Evolutionary conservation across 1,139 yeast species (phyloP).

Genomic region (Saccharomyces hybrid): DNA sequence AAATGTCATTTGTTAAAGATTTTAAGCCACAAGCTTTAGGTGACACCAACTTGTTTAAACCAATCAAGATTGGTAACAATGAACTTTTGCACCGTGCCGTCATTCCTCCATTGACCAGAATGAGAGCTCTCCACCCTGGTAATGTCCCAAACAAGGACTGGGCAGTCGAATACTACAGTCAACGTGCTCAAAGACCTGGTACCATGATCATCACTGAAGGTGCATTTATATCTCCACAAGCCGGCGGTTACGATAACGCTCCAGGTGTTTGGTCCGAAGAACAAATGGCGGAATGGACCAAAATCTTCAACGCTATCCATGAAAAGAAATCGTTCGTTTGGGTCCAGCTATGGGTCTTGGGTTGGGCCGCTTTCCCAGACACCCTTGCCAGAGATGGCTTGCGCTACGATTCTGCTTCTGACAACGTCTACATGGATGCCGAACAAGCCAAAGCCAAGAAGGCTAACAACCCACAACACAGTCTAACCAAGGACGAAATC

Average conservation of each 20-base stretch:
- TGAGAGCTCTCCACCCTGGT: slow-evolving; percentile 35
- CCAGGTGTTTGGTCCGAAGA: slow-evolving; percentile 49
- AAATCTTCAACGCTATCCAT: slow-evolving; percentile 45
- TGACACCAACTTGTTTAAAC: slow-evolving; percentile 41
- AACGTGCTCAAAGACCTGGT: slow-evolving; percentile 34
- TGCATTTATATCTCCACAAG: slow-evolving; percentile 30
- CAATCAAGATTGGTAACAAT: slow-evolving; percentile 41
- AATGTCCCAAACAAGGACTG: slow-evolving; percentile 30
- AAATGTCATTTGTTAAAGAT: slow-evolving; percentile 27
- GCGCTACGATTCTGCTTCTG: slow-evolving; percentile 34
- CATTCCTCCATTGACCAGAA: slow-evolving; percentile 48
- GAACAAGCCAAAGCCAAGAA: slow-evolving; percentile 30
- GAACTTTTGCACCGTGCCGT: slow-evolving; percentile 38
- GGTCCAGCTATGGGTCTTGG: slow-evolving; percentile 55
- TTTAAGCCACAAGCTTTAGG: slow-evolving; percentile 26
- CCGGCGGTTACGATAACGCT: slow-evolving; percentile 38
- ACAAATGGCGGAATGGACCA: slow-evolving; percentile 47
- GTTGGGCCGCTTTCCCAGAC: slow-evolving; percentile 45
- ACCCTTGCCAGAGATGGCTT: slow-evolving; percentile 35
- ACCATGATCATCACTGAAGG: slow-evolving; percentile 36
- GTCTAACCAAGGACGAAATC: slow-evolving; percentile 35
- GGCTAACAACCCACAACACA: slow-evolving; percentile 31
- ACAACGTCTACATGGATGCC: slow-evolving; percentile 32
- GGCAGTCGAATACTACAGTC: slow-evolving; percentile 33
- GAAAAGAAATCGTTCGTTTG: slow-evolving; percentile 44